Percentiles rank a stretch among this genome's conserved stretches.
phyloP scores from a whole-genome alignment of 1,284 basidiomycete genomes.

The Austroboletus novae-zelandiae region DNA sequence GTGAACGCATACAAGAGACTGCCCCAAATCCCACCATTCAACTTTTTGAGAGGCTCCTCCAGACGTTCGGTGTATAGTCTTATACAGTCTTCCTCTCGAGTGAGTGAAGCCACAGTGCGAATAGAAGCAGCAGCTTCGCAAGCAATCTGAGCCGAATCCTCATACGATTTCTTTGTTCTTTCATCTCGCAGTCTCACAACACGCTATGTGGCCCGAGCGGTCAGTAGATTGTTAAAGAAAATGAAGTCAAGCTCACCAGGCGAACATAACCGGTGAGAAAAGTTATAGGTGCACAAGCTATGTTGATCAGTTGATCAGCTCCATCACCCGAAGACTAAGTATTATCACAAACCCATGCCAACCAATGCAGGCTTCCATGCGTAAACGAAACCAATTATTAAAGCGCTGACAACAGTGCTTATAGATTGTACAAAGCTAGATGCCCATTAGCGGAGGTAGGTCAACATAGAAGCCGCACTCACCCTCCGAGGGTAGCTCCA shows the following conservation, averaged over 20 bases:
- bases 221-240: constrained; percentile 12
- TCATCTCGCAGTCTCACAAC: constrained; percentile 88
- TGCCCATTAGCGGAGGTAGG: background rate
- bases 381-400: constrained; percentile 76
- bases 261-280: constrained; percentile 88
- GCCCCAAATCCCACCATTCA: constrained; percentile 67
- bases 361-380: constrained; percentile 81
- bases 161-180: constrained; percentile 83
- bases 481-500: constrained; percentile 84
- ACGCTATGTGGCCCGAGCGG: constrained; percentile 40
- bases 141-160: constrained; percentile 83
- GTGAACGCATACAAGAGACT: constrained; percentile 80
- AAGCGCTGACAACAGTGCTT: constrained; percentile 74
- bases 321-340: constrained; percentile 2
- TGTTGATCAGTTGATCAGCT: constrained; percentile 25
- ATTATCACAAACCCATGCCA: constrained; percentile 54
- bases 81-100: constrained; percentile 79
- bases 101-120: constrained; percentile 91
- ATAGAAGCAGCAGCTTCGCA: constrained; percentile 92
- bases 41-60: constrained; percentile 65
- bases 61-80: constrained; percentile 72
- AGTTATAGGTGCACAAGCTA: constrained; percentile 83
- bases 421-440: constrained; percentile 76
- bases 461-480: constrained; percentile 23
- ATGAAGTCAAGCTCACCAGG: constrained; percentile 48